phyloP scores from a whole-genome alignment of 2,329 filamentous ascomycete genomes.

The Colletotrichum sublineola region DNA sequence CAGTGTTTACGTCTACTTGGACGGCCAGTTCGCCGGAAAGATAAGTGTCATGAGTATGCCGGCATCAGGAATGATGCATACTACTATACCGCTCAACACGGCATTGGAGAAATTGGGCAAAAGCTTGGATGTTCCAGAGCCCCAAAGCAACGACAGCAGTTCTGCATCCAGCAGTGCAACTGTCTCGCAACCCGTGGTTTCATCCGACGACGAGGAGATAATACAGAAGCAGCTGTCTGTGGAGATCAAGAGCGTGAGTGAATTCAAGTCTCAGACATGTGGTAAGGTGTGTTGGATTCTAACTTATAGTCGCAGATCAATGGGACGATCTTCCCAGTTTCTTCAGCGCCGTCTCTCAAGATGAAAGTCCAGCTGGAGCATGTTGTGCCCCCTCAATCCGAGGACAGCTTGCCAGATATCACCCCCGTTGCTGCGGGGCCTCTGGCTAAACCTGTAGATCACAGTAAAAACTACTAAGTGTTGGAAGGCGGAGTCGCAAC shows the following conservation, averaged over 20 bases:
- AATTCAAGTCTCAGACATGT: neutral
- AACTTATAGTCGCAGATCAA: conserved; percentile 3
- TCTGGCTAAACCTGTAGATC: neutral
- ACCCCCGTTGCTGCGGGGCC: neutral
- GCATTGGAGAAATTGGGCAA: conserved; percentile 1
- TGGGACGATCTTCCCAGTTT: conserved; percentile 2
- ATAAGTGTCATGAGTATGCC: conserved; percentile 52
- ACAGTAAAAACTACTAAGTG: neutral
- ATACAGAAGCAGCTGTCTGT: conserved; percentile 8
- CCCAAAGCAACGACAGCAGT: neutral
- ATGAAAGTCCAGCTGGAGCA: conserved; percentile 15
- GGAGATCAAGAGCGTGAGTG: conserved; percentile 14
- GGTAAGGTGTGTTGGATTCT: neutral
- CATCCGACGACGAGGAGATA: conserved; percentile 1
- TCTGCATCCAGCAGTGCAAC: neutral
- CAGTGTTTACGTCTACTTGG: conserved; percentile 52
- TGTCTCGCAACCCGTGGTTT: neutral
- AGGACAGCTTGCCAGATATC: conserved; percentile 1
- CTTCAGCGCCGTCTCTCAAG: conserved; percentile 18
- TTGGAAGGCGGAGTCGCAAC: too few species aligned
- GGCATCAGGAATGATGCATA: conserved; percentile 2
- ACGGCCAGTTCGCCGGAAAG: conserved; percentile 50
- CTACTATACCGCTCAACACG: neutral
- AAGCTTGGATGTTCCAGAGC: neutral
- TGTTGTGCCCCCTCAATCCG: neutral